Evolutionary conservation across 129 eudicot species (phyloP).

Genomic region (Heracleum sosnowskyi): DNA sequence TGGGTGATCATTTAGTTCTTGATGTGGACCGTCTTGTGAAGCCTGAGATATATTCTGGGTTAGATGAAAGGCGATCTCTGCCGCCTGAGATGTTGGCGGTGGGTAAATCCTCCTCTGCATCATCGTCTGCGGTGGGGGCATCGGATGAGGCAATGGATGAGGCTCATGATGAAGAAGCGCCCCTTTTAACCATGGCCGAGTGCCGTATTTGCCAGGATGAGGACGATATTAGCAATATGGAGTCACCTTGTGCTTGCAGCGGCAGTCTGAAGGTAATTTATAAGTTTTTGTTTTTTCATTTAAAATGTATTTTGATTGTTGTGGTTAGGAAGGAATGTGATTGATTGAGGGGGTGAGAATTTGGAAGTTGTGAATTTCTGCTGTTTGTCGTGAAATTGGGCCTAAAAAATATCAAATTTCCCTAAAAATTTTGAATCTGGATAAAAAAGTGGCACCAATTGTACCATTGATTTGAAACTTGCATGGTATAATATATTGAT

Average conservation of each 20-base stretch:
- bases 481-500: background rate
- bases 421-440: background rate
- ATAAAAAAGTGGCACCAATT: background rate
- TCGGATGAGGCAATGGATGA: slow-evolving; percentile 17
- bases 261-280: slow-evolving; percentile 11
- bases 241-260: slow-evolving; percentile 12
- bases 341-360: no score
- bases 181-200: slow-evolving; percentile 50
- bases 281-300: background rate
- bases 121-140: slow-evolving; percentile 27
- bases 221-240: slow-evolving; percentile 1
- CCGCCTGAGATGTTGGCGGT: background rate
- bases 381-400: no score
- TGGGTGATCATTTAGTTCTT: slow-evolving; percentile 63
- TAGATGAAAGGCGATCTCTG: slow-evolving; percentile 8
- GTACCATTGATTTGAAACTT: background rate
- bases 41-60: slow-evolving; percentile 13
- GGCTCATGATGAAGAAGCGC: slow-evolving; percentile 58
- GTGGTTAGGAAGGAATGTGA: no score
- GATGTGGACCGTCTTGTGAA: slow-evolving; percentile 52
- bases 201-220: slow-evolving; percentile 16
- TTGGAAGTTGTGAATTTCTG: no score
- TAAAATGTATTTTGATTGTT: background rate
- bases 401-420: slow-evolving; percentile 14
- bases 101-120: slow-evolving; percentile 25